These are phyloP conservation scores for Coniella lustricola DNA, from an alignment of 2,329 filamentous ascomycete species.

Conservation along the genomic window DNA sequence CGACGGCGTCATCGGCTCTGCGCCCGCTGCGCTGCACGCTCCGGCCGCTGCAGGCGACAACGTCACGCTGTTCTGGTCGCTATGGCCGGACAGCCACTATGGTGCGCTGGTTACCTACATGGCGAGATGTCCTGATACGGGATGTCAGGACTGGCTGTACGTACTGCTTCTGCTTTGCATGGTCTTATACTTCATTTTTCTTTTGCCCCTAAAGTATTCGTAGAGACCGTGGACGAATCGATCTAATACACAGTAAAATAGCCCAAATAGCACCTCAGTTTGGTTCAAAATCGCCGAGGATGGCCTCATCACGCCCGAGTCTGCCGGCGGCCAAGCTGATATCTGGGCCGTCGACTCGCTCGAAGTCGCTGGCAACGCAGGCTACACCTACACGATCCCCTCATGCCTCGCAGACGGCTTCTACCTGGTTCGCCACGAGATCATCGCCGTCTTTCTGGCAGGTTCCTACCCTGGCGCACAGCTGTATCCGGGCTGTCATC, in stretches of 20 bases:
- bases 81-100: slow-evolving; percentile 42
- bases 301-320: slow-evolving; percentile 21
- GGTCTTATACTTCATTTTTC: too few relatives aligned
- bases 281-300: slow-evolving; percentile 50
- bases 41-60: slow-evolving; percentile 44
- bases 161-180: too few relatives aligned
- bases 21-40: slow-evolving; percentile 47
- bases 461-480: slow-evolving; percentile 45
- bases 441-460: slow-evolving; percentile 46
- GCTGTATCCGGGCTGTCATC: slow-evolving; percentile 52
- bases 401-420: slow-evolving; percentile 43
- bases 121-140: slow-evolving; percentile 47
- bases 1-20: slow-evolving; percentile 39
- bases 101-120: slow-evolving; percentile 54
- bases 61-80: slow-evolving; percentile 49
- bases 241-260: slow-evolving; percentile 12
- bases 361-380: slow-evolving; percentile 35
- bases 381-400: slow-evolving; percentile 47
- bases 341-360: slow-evolving; percentile 39
- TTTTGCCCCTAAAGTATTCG: too few relatives aligned
- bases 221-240: too few relatives aligned
- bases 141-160: slow-evolving; percentile 41
- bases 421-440: slow-evolving; percentile 53
- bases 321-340: slow-evolving; percentile 40
- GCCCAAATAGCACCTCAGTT: slow-evolving; percentile 28